Evolutionary conservation across 768 basidiomycete genomes (phyloP).

Genomic region (Cystofilobasidium bisporidii): DNA sequence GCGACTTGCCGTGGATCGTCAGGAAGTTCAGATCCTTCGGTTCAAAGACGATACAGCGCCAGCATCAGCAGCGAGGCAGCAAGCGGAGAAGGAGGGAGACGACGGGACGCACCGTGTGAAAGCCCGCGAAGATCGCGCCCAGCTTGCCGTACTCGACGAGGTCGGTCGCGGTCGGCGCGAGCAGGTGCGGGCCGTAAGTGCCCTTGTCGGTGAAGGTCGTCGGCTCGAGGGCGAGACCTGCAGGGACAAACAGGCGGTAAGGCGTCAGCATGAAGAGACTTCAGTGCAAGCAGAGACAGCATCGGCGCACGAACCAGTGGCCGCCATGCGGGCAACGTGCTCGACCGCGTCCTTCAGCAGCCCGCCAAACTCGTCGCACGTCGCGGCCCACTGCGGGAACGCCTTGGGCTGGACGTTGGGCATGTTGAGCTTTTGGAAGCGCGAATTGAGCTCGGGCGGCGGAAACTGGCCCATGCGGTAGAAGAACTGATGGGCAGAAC

Average conservation of each 20-base stretch:
- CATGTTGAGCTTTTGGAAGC: slow-evolving; percentile 66
- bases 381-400: slow-evolving; percentile 44
- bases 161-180: slow-evolving; percentile 91
- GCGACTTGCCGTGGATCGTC: slow-evolving; percentile 43
- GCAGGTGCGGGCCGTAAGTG: slow-evolving; percentile 59
- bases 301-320: slow-evolving; percentile 51
- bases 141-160: slow-evolving; percentile 64
- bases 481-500: slow-evolving; percentile 48
- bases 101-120: slow-evolving; percentile 51
- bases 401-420: slow-evolving; percentile 68
- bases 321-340: slow-evolving; percentile 76
- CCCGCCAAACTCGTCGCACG: slow-evolving; percentile 73
- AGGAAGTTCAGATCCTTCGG: slow-evolving; percentile 71
- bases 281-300: not conserved
- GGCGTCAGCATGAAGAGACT: not conserved
- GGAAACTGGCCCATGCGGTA: slow-evolving; percentile 63
- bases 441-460: slow-evolving; percentile 62
- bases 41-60: too few relatives aligned
- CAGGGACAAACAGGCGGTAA: not conserved
- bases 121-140: slow-evolving; percentile 78
- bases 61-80: too few relatives aligned
- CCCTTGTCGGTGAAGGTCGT: not conserved
- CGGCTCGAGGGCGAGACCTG: not conserved
- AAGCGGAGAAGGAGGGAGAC: not conserved
- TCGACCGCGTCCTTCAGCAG: slow-evolving; percentile 52